Percentiles rank a stretch among this genome's conserved stretches.
Evolutionary conservation across 2,329 filamentous ascomycete genomes (phyloP).

Genomic region (Sphaerulina musiva): DNA sequence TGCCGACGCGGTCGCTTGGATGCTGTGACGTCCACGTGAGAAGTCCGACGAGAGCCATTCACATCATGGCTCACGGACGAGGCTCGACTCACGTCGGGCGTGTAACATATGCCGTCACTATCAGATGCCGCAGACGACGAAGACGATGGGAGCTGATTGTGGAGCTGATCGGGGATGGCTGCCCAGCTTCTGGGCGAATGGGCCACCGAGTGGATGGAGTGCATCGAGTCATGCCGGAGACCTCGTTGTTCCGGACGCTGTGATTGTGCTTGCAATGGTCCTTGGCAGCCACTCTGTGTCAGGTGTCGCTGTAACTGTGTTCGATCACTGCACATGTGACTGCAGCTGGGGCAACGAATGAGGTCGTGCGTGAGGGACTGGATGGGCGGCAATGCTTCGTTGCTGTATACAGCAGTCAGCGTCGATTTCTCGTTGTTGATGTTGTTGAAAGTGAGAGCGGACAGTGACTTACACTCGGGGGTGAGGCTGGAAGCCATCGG

Average conservation of each 20-base stretch:
- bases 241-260: neutral
- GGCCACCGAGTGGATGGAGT: neutral
- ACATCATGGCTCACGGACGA: constrained; percentile 1
- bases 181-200: neutral
- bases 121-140: constrained; percentile 8
- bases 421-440: neutral
- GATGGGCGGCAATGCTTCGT: constrained; percentile 1
- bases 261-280: neutral
- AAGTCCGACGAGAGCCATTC: neutral
- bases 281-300: neutral
- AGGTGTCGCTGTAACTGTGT: neutral
- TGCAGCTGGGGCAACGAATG: constrained; percentile 1
- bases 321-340: neutral
- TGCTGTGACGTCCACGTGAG: neutral
- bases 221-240: neutral
- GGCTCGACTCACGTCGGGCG: constrained; percentile 13
- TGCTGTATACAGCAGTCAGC: constrained; percentile 1
- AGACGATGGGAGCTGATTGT: constrained; percentile 2
- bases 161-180: constrained; percentile 2
- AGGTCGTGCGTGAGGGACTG: neutral
- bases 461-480: neutral
- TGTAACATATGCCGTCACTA: constrained; percentile 14
- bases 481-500: neutral
- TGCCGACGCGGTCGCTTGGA: neutral
- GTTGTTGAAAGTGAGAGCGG: neutral